Evolutionary conservation across 345 rosid genomes (phyloP), one percentile per base, ranked within the genome.

Genomic region (Salix suchowensis): DNA sequence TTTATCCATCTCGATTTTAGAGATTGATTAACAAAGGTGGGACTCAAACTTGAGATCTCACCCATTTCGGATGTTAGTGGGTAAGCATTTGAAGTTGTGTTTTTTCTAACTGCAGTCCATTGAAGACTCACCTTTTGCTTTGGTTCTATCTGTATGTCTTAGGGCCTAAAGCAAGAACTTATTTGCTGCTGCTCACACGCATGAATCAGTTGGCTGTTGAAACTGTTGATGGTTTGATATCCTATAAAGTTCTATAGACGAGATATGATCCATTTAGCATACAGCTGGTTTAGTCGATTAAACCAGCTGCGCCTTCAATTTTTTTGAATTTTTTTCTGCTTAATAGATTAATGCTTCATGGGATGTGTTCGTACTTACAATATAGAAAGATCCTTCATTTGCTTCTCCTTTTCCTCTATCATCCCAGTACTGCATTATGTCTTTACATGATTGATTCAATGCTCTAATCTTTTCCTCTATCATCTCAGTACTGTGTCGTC

Each of bases 111-210:
- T 26, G 15, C 24, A 23, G 6, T 46, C 6, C 9, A 36, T 26
- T 6, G 6, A 2, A 2, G n/a, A n/a, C 48, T 32, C 50, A 26
- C 39, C 11, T 13, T 19, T 24, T 54, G 32, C 23, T 42, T 26
- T 65, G 36, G 32, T 67, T 61, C 5, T 42, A 8, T 75, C 67
- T 36, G 16, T 64, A 37, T 66, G 36, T 50, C 65, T 19, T 74
- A 92, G 97, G 97, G 36, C 90, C 89, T 32, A 92, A 88, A 82
- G 91, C 86, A 13, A 89, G 94, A 75, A 85, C 91, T 61, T 90
- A 87, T 67, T 77, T 86, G 73, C 80, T 91, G 72, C 85, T 91
- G 60, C 85, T 93, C 23, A 83, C 85, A 32, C 89, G 92, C 64
- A 87, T 91, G 90, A 91, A 89, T 68, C 82, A 72, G 77, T 73